These are phyloP conservation scores for Hysterangium stoloniferum DNA, from an alignment of 768 basidiomycete genomes.

Conservation along the genomic window DNA sequence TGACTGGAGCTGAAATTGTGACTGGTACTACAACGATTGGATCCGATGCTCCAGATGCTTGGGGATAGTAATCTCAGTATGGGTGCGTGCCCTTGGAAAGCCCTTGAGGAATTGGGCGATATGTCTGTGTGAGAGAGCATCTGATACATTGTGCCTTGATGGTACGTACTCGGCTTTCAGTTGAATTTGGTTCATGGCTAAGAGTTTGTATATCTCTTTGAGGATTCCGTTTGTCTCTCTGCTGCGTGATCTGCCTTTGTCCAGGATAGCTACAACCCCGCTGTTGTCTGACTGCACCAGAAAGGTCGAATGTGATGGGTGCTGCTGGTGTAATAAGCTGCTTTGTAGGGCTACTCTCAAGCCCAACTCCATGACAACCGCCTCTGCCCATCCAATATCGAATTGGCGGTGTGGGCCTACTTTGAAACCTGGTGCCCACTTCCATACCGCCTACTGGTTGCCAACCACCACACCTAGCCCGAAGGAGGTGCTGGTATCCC, in stretches of 20 bases:
- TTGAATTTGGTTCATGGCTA: constrained; percentile 12
- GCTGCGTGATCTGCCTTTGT: constrained; percentile 25
- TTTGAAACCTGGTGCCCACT: constrained; percentile 20
- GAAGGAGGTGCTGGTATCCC: constrained; percentile 29
- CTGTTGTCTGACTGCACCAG: constrained; percentile 30
- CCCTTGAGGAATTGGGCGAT: constrained; percentile 16
- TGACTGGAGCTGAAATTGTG: background rate
- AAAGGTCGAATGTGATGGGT: too few relatives aligned
- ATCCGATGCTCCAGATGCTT: constrained; percentile 13
- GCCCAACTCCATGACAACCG: constrained; percentile 30
- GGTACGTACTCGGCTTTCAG: constrained; percentile 19
- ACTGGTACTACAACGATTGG: constrained; percentile 11
- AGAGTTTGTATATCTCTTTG: constrained; percentile 19
- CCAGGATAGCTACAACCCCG: constrained; percentile 24
- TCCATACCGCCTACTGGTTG: constrained; percentile 24
- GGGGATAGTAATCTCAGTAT: constrained; percentile 14
- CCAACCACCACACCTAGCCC: constrained; percentile 28
- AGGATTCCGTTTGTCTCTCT: constrained; percentile 23
- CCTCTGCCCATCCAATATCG: constrained; percentile 36
- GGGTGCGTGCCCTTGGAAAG: constrained; percentile 14
- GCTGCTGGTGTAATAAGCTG: background rate
- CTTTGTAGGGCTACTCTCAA: constrained; percentile 12
- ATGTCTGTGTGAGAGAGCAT: constrained; percentile 26
- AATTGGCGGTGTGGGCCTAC: constrained; percentile 21
- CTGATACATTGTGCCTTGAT: constrained; percentile 22